Evolutionary conservation across 1,139 yeast species (phyloP).

Genomic region (Yamadazyma atmosphaerica): DNA sequence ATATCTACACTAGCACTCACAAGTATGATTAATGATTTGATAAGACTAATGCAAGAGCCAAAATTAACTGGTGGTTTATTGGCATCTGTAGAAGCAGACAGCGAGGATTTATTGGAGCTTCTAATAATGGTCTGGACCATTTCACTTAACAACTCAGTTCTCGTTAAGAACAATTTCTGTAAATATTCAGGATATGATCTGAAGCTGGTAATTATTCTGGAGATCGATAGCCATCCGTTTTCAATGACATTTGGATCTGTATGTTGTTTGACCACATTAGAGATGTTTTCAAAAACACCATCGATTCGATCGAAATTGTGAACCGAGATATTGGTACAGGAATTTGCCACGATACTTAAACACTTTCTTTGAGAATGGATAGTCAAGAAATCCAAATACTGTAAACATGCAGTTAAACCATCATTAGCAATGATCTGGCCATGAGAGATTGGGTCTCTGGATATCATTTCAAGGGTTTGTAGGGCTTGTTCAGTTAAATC

Average conservation of each 20-base stretch:
- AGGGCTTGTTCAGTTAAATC: conserved; percentile 93
- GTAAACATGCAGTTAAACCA: conserved; percentile 67
- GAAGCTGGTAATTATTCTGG: conserved; percentile 61
- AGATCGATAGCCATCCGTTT: conserved; percentile 65
- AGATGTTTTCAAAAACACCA: conserved; percentile 62
- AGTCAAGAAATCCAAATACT: conserved; percentile 84
- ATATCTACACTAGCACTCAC: conserved; percentile 40
- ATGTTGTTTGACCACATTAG: conserved; percentile 59
- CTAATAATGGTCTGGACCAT: conserved; percentile 26
- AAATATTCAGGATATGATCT: conserved; percentile 43
- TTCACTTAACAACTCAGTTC: conserved; percentile 26
- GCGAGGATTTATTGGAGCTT: conserved; percentile 28
- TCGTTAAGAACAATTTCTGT: conserved; percentile 43
- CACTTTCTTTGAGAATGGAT: conserved; percentile 89
- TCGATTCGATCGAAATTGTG: conserved; percentile 49
- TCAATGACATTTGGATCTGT: conserved; percentile 67
- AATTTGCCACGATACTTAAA: conserved; percentile 71
- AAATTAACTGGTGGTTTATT: conserved; percentile 26
- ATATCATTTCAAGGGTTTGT: conserved; percentile 70
- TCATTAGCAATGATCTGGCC: conserved; percentile 54
- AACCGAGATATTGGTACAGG: conserved; percentile 54
- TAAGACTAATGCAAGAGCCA: conserved; percentile 37
- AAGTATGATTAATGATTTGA: conserved; percentile 43
- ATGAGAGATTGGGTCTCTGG: conserved; percentile 54
- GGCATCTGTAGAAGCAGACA: conserved; percentile 13